Conservation (phyloP, 441 rosid genomes). For the Gossypium lobatum region DNA sequence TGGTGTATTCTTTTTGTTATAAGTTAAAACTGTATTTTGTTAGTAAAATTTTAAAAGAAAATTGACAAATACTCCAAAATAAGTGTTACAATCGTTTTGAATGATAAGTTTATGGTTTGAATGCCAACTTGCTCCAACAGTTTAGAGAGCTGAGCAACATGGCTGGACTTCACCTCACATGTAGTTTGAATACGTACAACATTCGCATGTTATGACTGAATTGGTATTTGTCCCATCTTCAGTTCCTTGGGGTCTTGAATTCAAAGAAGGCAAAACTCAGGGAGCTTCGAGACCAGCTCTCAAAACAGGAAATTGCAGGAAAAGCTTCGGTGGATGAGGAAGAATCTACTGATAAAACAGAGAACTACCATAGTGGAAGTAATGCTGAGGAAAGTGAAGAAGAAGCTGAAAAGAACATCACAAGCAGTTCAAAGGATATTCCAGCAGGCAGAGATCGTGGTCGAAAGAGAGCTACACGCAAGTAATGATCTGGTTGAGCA, state of each 20-base stretch:
- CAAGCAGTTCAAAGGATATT: slow-evolving; percentile 29
- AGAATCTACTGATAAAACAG: slow-evolving; percentile 56
- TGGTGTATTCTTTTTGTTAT: background rate
- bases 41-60: background rate
- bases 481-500: slow-evolving; percentile 16
- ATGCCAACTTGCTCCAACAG: background rate
- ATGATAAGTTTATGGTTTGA: background rate
- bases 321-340: slow-evolving; percentile 42
- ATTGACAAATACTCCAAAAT: background rate
- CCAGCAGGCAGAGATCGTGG: slow-evolving; percentile 32
- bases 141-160: background rate
- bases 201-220: slow-evolving; percentile 2
- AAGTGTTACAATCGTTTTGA: background rate
- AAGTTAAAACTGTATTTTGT: background rate
- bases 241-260: slow-evolving; percentile 70
- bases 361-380: slow-evolving; percentile 50
- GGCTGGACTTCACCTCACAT: background rate
- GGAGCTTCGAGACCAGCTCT: slow-evolving; percentile 59
- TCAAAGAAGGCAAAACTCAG: slow-evolving; percentile 80
- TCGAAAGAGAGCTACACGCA: slow-evolving; percentile 33
- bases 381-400: slow-evolving; percentile 35
- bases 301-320: slow-evolving; percentile 33
- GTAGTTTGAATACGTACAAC: background rate
- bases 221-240: slow-evolving; percentile 9
- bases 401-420: slow-evolving; percentile 31